A percentile compares a stretch with the other conserved stretches of the same genome.
Evolutionary conservation across 805 yeast genomes (phyloP).

Genomic region (Metschnikowia drakensbergensis): DNA sequence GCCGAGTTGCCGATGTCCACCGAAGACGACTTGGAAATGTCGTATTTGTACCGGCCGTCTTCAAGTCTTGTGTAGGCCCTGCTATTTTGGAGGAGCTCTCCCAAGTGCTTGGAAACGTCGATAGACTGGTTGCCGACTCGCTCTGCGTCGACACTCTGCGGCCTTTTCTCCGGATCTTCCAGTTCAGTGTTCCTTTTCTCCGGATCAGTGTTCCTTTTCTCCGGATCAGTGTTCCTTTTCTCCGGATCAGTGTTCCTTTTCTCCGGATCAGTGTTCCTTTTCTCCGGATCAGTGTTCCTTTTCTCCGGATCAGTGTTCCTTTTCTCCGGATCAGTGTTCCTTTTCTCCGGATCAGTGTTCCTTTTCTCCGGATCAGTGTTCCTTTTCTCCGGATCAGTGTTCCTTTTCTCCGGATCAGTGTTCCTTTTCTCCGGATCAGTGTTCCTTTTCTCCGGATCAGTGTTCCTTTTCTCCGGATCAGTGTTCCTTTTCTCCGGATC

Average conservation of each 20-base stretch:
- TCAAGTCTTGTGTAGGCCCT: conserved; percentile 20
- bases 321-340: too few species aligned
- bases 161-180: too few species aligned
- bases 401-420: neutral
- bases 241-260: too few species aligned
- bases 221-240: too few species aligned
- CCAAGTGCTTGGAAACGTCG: conserved; percentile 17
- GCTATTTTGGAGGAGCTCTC: conserved; percentile 21
- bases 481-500: too few species aligned
- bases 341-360: neutral
- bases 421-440: neutral
- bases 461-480: neutral
- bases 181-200: too few species aligned
- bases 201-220: too few species aligned
- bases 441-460: too few species aligned
- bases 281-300: neutral
- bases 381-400: too few species aligned
- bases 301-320: neutral
- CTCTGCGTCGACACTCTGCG: too few species aligned
- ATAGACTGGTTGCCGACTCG: conserved; percentile 6
- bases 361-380: too few species aligned
- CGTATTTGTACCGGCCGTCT: conserved; percentile 23
- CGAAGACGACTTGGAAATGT: conserved; percentile 21
- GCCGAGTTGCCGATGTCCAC: conserved; percentile 18
- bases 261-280: too few species aligned